Evolutionary conservation across 1,139 yeast genomes (phyloP), one percentile per base, ranked within the genome.

Genomic region (Geotrichum klebahnii): DNA sequence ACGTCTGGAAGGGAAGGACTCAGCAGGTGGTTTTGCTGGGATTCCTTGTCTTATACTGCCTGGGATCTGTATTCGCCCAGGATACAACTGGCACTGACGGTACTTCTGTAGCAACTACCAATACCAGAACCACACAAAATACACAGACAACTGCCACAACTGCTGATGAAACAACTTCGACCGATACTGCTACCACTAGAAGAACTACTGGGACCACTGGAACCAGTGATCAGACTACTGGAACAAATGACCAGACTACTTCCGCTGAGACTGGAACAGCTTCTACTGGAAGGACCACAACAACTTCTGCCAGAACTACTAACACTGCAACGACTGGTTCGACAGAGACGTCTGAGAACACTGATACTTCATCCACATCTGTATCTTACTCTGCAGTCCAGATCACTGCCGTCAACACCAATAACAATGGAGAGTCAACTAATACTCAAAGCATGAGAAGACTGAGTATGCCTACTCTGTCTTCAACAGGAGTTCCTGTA

Each of bases 401-500:
- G 19, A 38, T 43, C 42, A 44, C 52, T 12, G 49, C 44, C n/a
- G 35, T 22, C 32, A 41, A 44, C 29, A 4, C 44, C 14, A 39
- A 5, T n/a, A 16, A 36, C 38, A 33, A 32, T 20, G 48, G 19
- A 16, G 9, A 16, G 1, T 12, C 26, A 10, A 22, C 43, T n/a
- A 29, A 22, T 12, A 35, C 46, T 9, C 41, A 23, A 10, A 6
- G 34, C 3, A 20, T 37, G 16, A 22, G 31, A 31, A 14, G 46
- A 10, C 38, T 32, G 22, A 55, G 53, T 5, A 20, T 56, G 55
- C 59, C 59, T 17, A 56, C 59, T 9, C 47, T 57, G 28, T 31
- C 44, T 2, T 14, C 43, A 12, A 24, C 55, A 14, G 49, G 53
- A 3, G 50, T 59, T 2, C 56, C 82, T 10, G 75, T 81, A 0